These are phyloP conservation scores for Leonotis leonurus DNA, from an alignment of 257 asterid genomes.

Conservation along the genomic window DNA sequence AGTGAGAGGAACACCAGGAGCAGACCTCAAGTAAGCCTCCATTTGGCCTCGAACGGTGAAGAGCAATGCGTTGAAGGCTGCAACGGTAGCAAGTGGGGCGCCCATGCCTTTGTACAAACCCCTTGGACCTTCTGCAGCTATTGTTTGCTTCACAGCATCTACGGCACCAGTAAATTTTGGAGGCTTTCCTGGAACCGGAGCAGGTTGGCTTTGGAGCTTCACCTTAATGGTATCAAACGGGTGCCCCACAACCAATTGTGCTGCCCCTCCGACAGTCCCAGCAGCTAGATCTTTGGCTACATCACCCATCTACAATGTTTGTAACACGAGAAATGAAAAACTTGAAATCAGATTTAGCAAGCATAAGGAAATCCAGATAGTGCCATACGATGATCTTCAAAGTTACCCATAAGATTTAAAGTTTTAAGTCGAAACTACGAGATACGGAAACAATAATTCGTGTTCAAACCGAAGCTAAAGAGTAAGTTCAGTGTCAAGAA, in stretches of 20 bases:
- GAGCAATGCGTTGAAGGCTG: constrained; percentile 80
- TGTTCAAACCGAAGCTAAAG: not conserved
- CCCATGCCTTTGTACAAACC: constrained; percentile 99
- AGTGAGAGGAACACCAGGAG: constrained; percentile 61
- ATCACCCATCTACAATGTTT: constrained; percentile 59
- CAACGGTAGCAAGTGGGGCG: constrained; percentile 95
- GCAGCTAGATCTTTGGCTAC: constrained; percentile 28
- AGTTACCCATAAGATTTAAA: not conserved
- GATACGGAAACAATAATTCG: not conserved
- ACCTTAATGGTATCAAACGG: constrained; percentile 97
- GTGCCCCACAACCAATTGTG: constrained; percentile 79
- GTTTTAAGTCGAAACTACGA: not conserved
- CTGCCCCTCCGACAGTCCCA: constrained; percentile 73
- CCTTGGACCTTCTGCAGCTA: constrained; percentile 88
- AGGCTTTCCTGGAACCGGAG: constrained; percentile 70
- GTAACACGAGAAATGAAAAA: not conserved
- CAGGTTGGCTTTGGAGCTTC: constrained; percentile 93
- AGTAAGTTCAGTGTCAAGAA: not conserved
- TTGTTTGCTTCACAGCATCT: constrained; percentile 83
- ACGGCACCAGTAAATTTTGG: constrained; percentile 77
- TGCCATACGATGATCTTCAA: not conserved
- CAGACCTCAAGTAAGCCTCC: constrained; percentile 67
- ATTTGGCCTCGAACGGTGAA: constrained; percentile 80
- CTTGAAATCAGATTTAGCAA: not conserved
- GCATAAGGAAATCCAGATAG: not conserved